phyloP scores from a whole-genome alignment of 345 rosid species.

The Hibiscus tridactylites region DNA sequence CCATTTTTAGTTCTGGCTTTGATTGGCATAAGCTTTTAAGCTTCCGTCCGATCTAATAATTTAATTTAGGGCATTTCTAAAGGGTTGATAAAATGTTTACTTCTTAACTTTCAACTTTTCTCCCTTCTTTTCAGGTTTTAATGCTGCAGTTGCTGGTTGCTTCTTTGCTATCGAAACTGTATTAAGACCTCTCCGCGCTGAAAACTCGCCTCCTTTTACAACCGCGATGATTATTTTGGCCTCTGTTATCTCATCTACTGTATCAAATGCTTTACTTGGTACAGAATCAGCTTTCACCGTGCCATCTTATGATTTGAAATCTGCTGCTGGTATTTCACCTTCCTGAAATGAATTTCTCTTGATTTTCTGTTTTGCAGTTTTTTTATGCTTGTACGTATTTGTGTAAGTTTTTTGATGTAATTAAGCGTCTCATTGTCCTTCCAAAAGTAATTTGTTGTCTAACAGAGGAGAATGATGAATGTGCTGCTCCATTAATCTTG shows the following conservation, averaged over 20 bases:
- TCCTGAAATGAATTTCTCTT: neutral
- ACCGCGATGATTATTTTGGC: conserved; percentile 98
- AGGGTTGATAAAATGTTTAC: neutral
- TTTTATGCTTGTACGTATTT: conserved; percentile 1
- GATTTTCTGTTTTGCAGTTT: neutral
- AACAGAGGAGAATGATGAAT: neutral
- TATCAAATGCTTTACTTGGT: conserved; percentile 83
- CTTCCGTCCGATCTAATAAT: neutral
- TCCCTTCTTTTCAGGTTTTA: conserved; percentile 56
- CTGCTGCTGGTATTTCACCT: conserved; percentile 75
- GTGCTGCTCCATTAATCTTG: neutral
- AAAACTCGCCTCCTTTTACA: conserved; percentile 96
- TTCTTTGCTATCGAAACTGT: conserved; percentile 98
- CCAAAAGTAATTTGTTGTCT: neutral
- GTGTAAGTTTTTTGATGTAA: neutral
- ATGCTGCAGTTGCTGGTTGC: conserved; percentile 98
- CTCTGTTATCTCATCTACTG: conserved; percentile 93
- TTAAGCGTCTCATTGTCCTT: neutral
- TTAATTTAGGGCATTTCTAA: neutral
- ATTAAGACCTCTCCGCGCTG: conserved; percentile 84
- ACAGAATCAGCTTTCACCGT: conserved; percentile 91
- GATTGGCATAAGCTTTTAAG: conserved; percentile 1
- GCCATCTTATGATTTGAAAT: conserved; percentile 88
- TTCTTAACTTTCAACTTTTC: neutral
- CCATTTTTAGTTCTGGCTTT: neutral